phyloP scores from a whole-genome alignment of 169 alveolate species.

The Plasmodium yoelii region DNA sequence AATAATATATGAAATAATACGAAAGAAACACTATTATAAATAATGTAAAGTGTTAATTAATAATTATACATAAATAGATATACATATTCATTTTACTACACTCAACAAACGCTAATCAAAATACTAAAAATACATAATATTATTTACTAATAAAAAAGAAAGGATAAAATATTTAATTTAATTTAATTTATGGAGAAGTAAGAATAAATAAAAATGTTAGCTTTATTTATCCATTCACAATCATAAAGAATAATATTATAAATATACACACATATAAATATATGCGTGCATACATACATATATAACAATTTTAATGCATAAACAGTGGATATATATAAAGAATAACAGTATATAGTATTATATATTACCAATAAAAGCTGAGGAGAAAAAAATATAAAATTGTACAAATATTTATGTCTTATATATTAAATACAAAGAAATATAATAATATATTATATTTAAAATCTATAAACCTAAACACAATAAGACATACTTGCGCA shows the following conservation, averaged over 20 bases:
- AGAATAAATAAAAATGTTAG: conserved; percentile 25
- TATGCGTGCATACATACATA: conserved; percentile 5
- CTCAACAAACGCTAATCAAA: conserved; percentile 41
- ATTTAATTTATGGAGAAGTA: not conserved
- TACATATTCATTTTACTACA: conserved; percentile 16
- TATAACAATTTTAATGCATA: conserved; percentile 18
- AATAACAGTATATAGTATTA: conserved; percentile 5
- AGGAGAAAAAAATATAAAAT: conserved; percentile 22
- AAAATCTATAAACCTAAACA: conserved; percentile 44
- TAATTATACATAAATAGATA: not conserved
- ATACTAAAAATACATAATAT: conserved; percentile 24
- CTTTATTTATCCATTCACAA: conserved; percentile 41
- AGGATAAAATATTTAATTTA: conserved; percentile 10
- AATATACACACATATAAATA: conserved; percentile 9
- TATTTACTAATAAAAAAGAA: conserved; percentile 17
- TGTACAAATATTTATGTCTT: conserved; percentile 62
- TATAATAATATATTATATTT: conserved; percentile 9
- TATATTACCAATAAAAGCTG: conserved; percentile 9
- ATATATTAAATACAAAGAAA: conserved; percentile 1
- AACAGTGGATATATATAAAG: conserved; percentile 15
- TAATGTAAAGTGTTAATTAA: not conserved
- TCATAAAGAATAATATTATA: not conserved
- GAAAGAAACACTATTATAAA: not conserved
- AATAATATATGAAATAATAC: not conserved
- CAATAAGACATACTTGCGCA: conserved; percentile 64